Conservation (phyloP, 78 protist species). For the Dictyostelium brefeldianum region DNA sequence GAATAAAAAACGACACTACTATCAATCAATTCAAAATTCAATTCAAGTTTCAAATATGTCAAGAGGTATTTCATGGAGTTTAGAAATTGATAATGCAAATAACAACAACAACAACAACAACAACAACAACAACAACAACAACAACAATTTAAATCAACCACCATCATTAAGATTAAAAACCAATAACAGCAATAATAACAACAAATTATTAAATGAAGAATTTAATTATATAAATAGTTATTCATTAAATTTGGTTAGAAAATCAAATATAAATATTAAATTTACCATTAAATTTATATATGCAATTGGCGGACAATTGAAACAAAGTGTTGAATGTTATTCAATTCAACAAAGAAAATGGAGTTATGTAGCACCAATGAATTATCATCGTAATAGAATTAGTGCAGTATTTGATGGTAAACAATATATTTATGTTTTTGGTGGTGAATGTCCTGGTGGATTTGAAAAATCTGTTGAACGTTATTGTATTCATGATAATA, state of each 20-base stretch:
- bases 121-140: neutral
- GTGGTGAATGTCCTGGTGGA: slow-evolving; percentile 49
- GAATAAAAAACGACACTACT: neutral
- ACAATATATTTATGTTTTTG: slow-evolving; percentile 67
- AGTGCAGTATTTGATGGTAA: slow-evolving; percentile 42
- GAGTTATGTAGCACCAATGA: slow-evolving; percentile 32
- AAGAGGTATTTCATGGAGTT: neutral
- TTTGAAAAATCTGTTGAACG: slow-evolving; percentile 52
- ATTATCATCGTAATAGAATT: slow-evolving; percentile 27
- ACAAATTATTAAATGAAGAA: neutral
- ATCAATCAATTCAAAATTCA: slow-evolving; percentile 3
- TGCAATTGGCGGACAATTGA: slow-evolving; percentile 70
- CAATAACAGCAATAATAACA: neutral
- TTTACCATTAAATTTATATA: slow-evolving; percentile 50
- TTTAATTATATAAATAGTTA: neutral
- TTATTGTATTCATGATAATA: slow-evolving; percentile 38
- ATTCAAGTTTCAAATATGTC: neutral
- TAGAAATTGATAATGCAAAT: neutral
- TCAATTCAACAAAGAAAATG: slow-evolving; percentile 57
- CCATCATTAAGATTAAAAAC: neutral
- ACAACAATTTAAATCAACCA: neutral
- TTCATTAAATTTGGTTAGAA: slow-evolving; percentile 11
- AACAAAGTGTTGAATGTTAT: slow-evolving; percentile 52
- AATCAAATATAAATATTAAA: slow-evolving; percentile 32
- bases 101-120: neutral